A percentile compares a stretch with the other conserved stretches of the same genome.
Conservation (phyloP, 2,329 filamentous ascomycete genomes). For the Aspergillus sp. region DNA sequence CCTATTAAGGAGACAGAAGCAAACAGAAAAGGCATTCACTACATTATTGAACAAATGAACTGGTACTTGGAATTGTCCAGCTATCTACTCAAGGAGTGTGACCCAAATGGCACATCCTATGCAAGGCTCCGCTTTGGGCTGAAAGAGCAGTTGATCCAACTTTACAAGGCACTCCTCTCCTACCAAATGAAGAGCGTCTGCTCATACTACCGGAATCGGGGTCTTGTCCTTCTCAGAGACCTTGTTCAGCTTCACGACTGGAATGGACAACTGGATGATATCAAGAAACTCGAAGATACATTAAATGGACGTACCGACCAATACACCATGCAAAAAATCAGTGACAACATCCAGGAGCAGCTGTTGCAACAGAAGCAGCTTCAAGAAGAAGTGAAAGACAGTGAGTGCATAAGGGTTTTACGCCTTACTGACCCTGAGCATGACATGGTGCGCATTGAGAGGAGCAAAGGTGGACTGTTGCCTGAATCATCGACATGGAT, state of each 20-base stretch:
- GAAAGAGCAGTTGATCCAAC: background rate
- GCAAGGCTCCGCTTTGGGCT: background rate
- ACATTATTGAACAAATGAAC: constrained; percentile 30
- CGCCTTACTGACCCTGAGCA: constrained; percentile 8
- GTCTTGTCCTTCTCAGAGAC: background rate
- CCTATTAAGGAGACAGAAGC: too few species aligned
- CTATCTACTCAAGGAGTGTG: constrained; percentile 20
- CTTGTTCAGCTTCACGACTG: background rate
- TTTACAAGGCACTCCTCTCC: too few species aligned
- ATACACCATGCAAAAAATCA: too few species aligned
- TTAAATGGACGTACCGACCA: too few species aligned
- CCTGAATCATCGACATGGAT: background rate
- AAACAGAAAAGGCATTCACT: constrained; percentile 23
- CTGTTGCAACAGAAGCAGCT: background rate
- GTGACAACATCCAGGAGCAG: background rate
- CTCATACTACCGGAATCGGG: background rate
- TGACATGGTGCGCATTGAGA: constrained; percentile 17
- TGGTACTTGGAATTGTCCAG: constrained; percentile 32
- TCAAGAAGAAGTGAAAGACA: background rate
- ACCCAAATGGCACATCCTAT: background rate
- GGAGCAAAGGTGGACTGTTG: constrained; percentile 12
- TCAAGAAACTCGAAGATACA: background rate
- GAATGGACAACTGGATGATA: background rate
- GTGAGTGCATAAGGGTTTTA: background rate
- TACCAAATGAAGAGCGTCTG: background rate